phyloP scores from a whole-genome alignment of 2,329 filamentous ascomycete genomes.

The Fusarium denticulatum region DNA sequence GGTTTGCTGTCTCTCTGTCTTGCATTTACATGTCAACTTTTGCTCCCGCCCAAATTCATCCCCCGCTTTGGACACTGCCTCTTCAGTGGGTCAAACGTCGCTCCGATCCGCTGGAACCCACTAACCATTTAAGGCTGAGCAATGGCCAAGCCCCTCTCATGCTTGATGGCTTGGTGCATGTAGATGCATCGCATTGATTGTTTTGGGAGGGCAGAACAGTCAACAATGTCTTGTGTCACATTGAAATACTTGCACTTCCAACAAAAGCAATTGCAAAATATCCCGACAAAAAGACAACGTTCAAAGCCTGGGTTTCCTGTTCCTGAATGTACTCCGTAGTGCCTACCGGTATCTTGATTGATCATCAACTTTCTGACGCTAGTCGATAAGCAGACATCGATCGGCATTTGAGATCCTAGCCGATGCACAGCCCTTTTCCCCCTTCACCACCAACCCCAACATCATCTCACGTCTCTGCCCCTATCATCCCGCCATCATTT shows the following conservation, averaged over 20 bases:
- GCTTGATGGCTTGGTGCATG: neutral
- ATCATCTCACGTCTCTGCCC: constrained; percentile 2
- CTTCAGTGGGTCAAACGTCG: constrained; percentile 20
- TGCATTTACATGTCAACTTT: neutral
- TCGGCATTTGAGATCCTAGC: constrained; percentile 12
- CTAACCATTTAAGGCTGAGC: constrained; percentile 21
- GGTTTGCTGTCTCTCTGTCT: neutral
- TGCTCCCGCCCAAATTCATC: neutral
- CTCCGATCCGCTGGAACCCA: constrained; percentile 24
- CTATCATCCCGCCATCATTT: neutral
- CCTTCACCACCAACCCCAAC: constrained; percentile 20
- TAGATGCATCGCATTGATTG: neutral
- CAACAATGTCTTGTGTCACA: neutral
- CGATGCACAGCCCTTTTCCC: constrained; percentile 15
- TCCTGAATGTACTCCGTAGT: neutral
- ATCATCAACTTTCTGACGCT: constrained; percentile 15
- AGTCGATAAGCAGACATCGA: constrained; percentile 22
- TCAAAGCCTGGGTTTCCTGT: neutral
- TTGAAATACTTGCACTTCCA: neutral
- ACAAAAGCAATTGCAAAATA: neutral
- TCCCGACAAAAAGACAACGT: neutral
- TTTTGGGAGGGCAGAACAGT: neutral
- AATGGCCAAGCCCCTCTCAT: constrained; percentile 13
- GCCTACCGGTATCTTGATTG: constrained; percentile 14
- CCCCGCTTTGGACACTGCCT: constrained; percentile 21